Evolutionary conservation across 139 green algal genomes (phyloP).

Genomic region (Chlorella sorokiniana): DNA sequence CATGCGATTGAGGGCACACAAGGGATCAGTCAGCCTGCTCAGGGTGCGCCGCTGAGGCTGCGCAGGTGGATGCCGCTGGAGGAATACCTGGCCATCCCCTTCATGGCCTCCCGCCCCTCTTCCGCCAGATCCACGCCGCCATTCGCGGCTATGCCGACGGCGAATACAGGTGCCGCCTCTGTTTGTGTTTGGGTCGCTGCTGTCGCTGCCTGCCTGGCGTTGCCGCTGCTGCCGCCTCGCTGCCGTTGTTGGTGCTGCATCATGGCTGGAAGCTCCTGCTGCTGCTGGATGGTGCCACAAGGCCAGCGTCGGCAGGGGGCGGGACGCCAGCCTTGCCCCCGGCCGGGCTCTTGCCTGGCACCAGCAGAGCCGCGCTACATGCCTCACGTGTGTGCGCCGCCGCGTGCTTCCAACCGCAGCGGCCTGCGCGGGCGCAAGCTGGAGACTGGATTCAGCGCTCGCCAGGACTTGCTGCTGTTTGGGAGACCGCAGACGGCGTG

Average conservation of each 20-base stretch:
- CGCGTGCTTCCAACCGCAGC: background rate
- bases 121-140: constrained; percentile 22
- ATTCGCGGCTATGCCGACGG: constrained; percentile 34
- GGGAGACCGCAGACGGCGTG: constrained; percentile 9
- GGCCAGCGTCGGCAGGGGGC: too few species aligned
- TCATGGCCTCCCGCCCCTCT: constrained; percentile 16
- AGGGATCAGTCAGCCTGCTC: too few species aligned
- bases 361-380: background rate
- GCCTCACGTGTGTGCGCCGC: background rate
- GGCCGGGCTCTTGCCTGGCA: background rate
- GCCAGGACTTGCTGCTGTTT: constrained; percentile 47
- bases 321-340: too few species aligned
- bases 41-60: too few species aligned
- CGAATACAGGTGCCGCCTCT: constrained; percentile 12
- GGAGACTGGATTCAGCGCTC: constrained; percentile 16
- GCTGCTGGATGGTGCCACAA: too few species aligned
- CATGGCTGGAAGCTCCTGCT: too few species aligned
- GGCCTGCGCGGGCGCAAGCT: constrained; percentile 40
- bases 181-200: background rate
- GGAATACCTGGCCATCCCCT: constrained; percentile 56
- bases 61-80: constrained; percentile 77
- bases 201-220: background rate
- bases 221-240: background rate
- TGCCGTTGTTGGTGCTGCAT: too few species aligned
- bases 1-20: too few species aligned